Evolutionary conservation across 352 stramenopile genomes (phyloP).

Genomic region (Hyaloperonospora brassicae): DNA sequence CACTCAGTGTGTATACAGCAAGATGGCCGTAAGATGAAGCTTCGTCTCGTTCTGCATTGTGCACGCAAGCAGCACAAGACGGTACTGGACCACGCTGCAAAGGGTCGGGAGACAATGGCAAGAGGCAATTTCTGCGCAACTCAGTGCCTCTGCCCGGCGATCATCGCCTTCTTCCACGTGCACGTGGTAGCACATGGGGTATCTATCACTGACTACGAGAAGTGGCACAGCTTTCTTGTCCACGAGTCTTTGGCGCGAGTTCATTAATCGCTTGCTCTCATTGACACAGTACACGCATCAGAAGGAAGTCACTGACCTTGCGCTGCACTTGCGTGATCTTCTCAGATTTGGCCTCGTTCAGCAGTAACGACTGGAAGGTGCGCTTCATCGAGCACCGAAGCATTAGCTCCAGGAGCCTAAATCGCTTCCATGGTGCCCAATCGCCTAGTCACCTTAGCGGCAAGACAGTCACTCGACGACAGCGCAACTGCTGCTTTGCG

Average conservation of each 20-base stretch:
- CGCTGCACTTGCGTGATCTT: too few species aligned
- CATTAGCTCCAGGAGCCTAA: not conserved
- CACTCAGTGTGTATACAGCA: conserved; percentile 1
- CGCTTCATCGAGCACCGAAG: not conserved
- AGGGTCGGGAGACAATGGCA: too few species aligned
- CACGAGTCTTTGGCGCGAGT: too few species aligned
- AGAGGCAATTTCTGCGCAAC: too few species aligned
- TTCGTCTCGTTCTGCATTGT: conserved; percentile 20
- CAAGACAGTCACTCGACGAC: conserved; percentile 9
- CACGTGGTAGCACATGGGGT: conserved; percentile 62
- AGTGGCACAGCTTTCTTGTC: not conserved
- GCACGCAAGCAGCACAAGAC: not conserved
- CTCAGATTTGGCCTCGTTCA: not conserved
- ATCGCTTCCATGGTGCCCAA: conserved; percentile 2
- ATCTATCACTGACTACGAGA: not conserved
- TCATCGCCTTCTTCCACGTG: conserved; percentile 81
- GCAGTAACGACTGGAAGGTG: not conserved
- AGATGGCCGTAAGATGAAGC: conserved; percentile 20
- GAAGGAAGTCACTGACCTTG: too few species aligned
- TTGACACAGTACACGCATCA: too few species aligned
- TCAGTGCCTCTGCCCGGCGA: conserved; percentile 1
- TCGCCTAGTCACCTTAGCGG: not conserved
- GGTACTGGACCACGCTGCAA: too few species aligned
- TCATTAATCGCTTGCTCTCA: too few species aligned
- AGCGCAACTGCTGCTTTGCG: conserved; percentile 11